Base-by-base conservation (phyloP, 176 grass and related monocot genomes). In the Oropetium thomaeum region DNA sequence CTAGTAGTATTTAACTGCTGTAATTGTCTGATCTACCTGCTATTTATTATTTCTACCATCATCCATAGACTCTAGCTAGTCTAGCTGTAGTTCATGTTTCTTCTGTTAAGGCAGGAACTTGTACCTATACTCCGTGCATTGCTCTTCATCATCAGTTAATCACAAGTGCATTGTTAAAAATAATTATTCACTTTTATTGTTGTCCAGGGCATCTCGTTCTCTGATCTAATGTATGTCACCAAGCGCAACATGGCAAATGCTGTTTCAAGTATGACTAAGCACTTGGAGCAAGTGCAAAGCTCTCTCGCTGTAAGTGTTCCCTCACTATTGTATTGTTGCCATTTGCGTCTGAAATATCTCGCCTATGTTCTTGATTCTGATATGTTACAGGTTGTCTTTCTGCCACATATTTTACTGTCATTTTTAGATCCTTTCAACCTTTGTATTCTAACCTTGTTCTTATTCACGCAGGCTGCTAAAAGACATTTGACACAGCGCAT, bases 161-260 rank as follows among this genome's bases (percentile, higher is more conserved):
- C 16, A 13, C 5, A 76, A 19, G 1, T 28, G 15, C 17, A 49
- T 73, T 55, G 35, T 33, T 72, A 57, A 19, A 23, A 41, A 77
- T 23, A 27, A 41, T 9, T 42, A 52, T 34, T 67, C 30, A 43
- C 55, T 59, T 87, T 74, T 83, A 4, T 71, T 69, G 20, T 85
- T 72, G 19, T 58, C 23, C 64, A 97, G 95, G 96, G 96, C 76
- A 59, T 87, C 48, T 94, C 89, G 5, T 99, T 99, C 31, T 81
- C 82, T 5, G 91, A 99, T 63, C 69, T 99, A 66, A 99, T 99
- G 96, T 99, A 99, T 83, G 91, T 99, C 16, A 99, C 96, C 38
- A 99, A 94, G 79, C 83, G 51, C 16, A 94, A 92, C 74, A 95
- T 99, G 91, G 81, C 89, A 65, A 95, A 81, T 65, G 96, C 85